A percentile compares a stretch with the other conserved stretches of the same genome.
Evolutionary conservation across 495 filamentous ascomycete genomes (phyloP).

Genomic region (Evernia prunastri): DNA sequence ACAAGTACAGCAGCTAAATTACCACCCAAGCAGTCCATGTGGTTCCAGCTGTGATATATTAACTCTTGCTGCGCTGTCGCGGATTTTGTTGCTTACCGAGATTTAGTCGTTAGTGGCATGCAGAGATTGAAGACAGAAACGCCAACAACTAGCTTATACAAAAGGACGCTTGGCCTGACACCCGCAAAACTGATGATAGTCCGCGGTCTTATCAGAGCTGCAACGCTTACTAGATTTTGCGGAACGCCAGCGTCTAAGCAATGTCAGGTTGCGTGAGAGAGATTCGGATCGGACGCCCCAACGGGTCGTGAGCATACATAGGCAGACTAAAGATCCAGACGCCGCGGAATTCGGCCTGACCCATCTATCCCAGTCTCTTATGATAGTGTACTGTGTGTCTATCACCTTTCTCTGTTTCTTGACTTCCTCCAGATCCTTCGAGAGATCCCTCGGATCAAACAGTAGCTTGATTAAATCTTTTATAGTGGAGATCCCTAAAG

Average conservation of each 20-base stretch:
- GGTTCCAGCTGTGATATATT: background rate
- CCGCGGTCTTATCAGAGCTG: background rate
- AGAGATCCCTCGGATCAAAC: background rate
- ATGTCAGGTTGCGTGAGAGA: background rate
- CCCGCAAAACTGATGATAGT: background rate
- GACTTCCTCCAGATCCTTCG: background rate
- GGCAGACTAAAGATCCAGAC: background rate
- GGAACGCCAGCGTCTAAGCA: background rate
- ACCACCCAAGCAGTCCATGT: background rate
- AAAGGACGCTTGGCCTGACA: background rate
- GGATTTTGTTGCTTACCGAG: background rate
- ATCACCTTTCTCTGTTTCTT: background rate
- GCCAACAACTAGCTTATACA: background rate
- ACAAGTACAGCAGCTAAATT: background rate
- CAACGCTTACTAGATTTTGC: background rate
- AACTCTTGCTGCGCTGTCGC: background rate
- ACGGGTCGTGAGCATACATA: background rate
- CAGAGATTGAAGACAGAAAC: background rate
- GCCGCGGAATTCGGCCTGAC: background rate
- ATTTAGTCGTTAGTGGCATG: background rate
- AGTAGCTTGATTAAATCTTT: background rate
- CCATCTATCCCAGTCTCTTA: background rate
- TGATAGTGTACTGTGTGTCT: background rate
- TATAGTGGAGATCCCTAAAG: background rate
- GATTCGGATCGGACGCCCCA: background rate